Evolutionary conservation across 179 eudicot genomes (phyloP), one percentile per base, ranked within the genome.

Genomic region (Beta corolliflora): DNA sequence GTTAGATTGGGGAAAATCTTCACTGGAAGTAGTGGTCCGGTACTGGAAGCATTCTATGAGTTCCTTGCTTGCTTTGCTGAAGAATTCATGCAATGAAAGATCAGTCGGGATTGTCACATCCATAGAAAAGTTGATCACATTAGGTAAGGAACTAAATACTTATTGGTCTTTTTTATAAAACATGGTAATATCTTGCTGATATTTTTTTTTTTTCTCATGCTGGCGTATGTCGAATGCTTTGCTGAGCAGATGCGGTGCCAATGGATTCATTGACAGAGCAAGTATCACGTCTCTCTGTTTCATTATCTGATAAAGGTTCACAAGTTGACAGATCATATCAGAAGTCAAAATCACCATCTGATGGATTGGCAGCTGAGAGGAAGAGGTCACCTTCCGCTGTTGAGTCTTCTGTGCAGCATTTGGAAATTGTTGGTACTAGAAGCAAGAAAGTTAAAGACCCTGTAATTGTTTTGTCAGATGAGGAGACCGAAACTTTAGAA

Each of bases 1-100:
- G 88, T 88, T 89, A 76, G 90, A 88, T 72, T 97, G 99, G 99
- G 98, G 97, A 58, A 91, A 89, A 78, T 94, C 99, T 25, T 81
- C 93, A 53, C 92, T 89, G 80, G 90, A 88, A 69, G 94, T 87
- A 36, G 88, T 97, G 73, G 86, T 89, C 63, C 90, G 99, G 55
- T 94, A 97, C 81, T 97, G 99, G 99, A 94, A 92, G 87, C 94
- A 88, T 72, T 86, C 95, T 9, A n/a, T 92, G 82, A 78, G 72
- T 72, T 84, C 90, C 78, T 78, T 97, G 89, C 89, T 94, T 52
- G 84, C 81, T 86, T 71, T 90, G 81, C 78, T 94, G 65, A 97
- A 85, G 91, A 75, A 65, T 75, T 88, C 88, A 73, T 89, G 91
- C 86, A 61, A 77, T 81, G 84, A 88, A 55, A 87, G 82, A 48